Evolutionary conservation across 495 filamentous ascomycete genomes (phyloP), one percentile per base, ranked within the genome.

Genomic region (Tricharina praecox): DNA sequence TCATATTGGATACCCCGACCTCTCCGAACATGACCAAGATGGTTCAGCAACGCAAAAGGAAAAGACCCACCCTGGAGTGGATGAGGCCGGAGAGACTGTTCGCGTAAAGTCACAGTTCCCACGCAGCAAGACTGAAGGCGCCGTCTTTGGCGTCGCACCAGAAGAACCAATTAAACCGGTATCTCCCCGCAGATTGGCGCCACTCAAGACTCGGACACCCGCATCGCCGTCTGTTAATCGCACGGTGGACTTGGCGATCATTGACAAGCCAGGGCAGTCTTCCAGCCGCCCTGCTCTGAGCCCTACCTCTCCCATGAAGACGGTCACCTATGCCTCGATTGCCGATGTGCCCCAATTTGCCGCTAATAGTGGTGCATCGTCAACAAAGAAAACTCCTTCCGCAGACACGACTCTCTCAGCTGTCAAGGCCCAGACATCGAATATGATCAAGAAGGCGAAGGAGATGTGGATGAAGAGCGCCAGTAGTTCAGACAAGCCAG

Each of bases 381-480:
- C 23, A 44, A 25, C 43, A 10, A 46, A 33, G 28, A 46, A 34
- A 20, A 33, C 43, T 5, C 43, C 25, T 33, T 11, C 24, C 10
- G 10, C 43, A 4, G 56, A 59, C 36, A 50, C 50, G 20, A 24
- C 54, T 9, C 53, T 54, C 30, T 49, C 55, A n/a, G 50, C 62
- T 24, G 52, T 59, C 18, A 62, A 64, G 18, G 55, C 64, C 23
- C 56, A 56, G 9, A 56, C 57, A 16, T 50, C 56, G 0, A 51
- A 35, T 25, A 45, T 53, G 20, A 53, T 60, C 7, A 56, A 60
- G 34, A 59, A 52, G 20, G 57, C 57, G 10, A 60, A 60, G 38
- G 56, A 60, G 32, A 60, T 60, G 53, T 20, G 53, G 8, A 53
- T 87, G 42, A 86, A 85, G 63, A 76, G 72, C 50, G 76, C 78